phyloP scores from a whole-genome alignment of 2,329 filamentous ascomycete genomes.

The Lasiodiplodia hormozganensis region DNA sequence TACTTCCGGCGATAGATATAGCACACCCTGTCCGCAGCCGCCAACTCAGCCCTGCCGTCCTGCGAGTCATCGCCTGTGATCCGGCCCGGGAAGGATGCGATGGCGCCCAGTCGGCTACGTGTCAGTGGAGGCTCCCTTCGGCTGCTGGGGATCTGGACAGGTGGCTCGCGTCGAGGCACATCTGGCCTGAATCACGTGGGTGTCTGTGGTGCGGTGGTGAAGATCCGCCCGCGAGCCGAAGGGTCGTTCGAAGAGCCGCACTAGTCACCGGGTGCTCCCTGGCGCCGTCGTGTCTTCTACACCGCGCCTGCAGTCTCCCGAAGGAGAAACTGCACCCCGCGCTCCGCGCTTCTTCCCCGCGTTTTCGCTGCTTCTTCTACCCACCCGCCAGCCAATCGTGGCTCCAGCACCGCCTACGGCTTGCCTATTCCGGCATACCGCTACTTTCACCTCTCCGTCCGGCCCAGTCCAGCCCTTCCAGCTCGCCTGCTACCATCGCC shows the following conservation, averaged over 20 bases:
- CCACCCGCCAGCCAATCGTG: slow-evolving; percentile 3
- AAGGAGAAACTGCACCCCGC: not conserved
- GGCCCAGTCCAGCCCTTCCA: slow-evolving; percentile 26
- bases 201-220: not conserved
- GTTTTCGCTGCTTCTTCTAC: not conserved
- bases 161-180: not conserved
- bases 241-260: not conserved
- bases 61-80: not conserved
- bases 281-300: not conserved
- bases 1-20: not conserved
- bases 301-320: not conserved
- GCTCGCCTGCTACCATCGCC: slow-evolving; percentile 5
- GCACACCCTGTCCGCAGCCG: not conserved
- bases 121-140: not conserved
- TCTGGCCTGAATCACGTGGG: not conserved
- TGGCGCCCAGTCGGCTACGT: not conserved
- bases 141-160: not conserved
- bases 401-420: not conserved
- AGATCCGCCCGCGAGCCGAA: not conserved
- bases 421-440: slow-evolving; percentile 27
- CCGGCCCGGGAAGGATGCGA: not conserved
- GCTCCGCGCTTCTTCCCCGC: slow-evolving; percentile 4
- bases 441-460: slow-evolving; percentile 12
- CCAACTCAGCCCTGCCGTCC: not conserved
- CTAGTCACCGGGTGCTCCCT: not conserved